Evolutionary conservation across 1,284 basidiomycete species (phyloP), one percentile per base, ranked within the genome.

Genomic region (Clitocybe nebularis): DNA sequence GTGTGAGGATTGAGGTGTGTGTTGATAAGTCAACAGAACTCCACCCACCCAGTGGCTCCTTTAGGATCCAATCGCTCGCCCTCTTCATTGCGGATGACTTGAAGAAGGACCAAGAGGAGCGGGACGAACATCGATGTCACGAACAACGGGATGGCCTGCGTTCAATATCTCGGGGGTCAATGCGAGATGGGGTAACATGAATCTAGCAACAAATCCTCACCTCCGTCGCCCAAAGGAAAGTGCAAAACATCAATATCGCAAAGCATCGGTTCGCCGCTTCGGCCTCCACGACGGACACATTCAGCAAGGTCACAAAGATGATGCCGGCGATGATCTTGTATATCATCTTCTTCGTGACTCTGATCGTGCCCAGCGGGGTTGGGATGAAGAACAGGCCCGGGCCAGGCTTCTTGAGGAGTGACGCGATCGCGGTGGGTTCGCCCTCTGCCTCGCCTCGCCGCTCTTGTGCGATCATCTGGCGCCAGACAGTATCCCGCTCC

Each of bases 171-270:
- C 1, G 25, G 41, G 17, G 55, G 21, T 32, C n/a, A 29, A 21
- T 21, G 19, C 11, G 21, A 3, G 4, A 23, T 13, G 38, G 13
- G 8, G 5, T 36, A 30, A 22, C 22, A 10, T 22, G 22, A 10
- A 23, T 39, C 11, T 38, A 16, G 36, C 14, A 29, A 37, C 36
- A 40, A 46, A 41, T 8, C 61, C 73, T 46, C 50, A 89, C 90
- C 79, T 99, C 95, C 6, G 93, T 89, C 7, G 94, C 94, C 96
- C 95, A 99, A 39, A 98, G 68, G 29, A 98, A 78, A 5, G 94
- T 97, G 53, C 92, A 93, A 55, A 98, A 92, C 1, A 88, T 72
- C 40, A 99, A 68, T 51, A 99, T 78, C 0, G 93, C 93, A 51
- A 97, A 79, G 58, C 95, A 99, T 48, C 88, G 87, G 59, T 91